Percentiles rank a stretch among this genome's conserved stretches.
These are phyloP conservation scores for Pachyrhizus erosus DNA, from an alignment of 306 rosid species.

Conservation along the genomic window DNA sequence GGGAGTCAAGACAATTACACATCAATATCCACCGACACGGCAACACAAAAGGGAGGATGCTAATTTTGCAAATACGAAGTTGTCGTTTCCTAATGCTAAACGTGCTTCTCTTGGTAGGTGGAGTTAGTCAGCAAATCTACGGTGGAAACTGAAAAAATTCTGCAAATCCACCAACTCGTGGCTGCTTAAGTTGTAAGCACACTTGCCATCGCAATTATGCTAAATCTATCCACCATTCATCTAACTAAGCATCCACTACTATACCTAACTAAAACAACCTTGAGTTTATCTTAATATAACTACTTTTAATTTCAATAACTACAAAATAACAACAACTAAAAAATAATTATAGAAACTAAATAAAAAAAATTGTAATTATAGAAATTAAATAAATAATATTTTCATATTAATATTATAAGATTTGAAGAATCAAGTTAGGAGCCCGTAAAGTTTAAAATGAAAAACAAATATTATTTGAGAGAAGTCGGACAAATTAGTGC, in stretches of 20 bases:
- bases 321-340: too few relatives aligned
- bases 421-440: constrained; percentile 6
- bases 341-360: too few relatives aligned
- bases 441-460: not conserved
- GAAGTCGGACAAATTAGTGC: not conserved
- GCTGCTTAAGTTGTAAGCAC: constrained; percentile 4
- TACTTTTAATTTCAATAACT: too few relatives aligned
- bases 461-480: not conserved
- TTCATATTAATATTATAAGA: too few relatives aligned
- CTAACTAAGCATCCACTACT: not conserved
- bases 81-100: constrained; percentile 5
- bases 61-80: not conserved
- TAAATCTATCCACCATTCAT: not conserved
- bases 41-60: not conserved
- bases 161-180: not conserved
- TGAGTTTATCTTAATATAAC: not conserved
- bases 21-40: constrained; percentile 22
- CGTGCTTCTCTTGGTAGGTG: constrained; percentile 33
- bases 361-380: too few relatives aligned
- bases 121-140: constrained; percentile 11
- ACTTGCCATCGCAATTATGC: not conserved
- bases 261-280: not conserved
- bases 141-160: not conserved
- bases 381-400: too few relatives aligned
- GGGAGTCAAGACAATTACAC: not conserved